These are phyloP conservation scores for Mortierella sp. DNA, from an alignment of 371 early-diverging fungal genomes.

Conservation along the genomic window DNA sequence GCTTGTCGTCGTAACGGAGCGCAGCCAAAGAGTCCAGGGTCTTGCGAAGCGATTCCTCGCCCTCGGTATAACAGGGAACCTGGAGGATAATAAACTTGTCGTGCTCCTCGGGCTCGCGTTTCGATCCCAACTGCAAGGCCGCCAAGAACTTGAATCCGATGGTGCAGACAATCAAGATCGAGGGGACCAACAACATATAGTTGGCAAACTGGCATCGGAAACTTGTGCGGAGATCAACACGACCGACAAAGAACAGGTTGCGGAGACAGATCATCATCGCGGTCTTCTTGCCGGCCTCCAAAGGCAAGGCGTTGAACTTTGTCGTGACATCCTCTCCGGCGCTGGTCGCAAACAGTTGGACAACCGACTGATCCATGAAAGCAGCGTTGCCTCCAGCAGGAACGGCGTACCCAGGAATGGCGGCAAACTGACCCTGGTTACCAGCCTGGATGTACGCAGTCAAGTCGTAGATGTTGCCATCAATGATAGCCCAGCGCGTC, in stretches of 20 bases:
- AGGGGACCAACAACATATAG: conserved; percentile 86
- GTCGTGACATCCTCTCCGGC: conserved; percentile 78
- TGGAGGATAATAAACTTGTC: conserved; percentile 89
- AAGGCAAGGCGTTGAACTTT: conserved; percentile 66
- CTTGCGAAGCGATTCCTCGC: conserved; percentile 93
- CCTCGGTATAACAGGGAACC: conserved; percentile 95
- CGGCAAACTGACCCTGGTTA: conserved; percentile 48
- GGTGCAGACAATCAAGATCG: conserved; percentile 85
- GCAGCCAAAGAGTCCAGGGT: conserved; percentile 97
- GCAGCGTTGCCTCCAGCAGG: conserved; percentile 61
- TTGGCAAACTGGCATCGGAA: conserved; percentile 90
- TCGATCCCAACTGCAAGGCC: conserved; percentile 87
- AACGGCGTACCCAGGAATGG: conserved; percentile 27
- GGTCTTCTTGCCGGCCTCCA: conserved; percentile 19
- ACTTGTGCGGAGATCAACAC: conserved; percentile 87
- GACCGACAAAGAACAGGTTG: conserved; percentile 90
- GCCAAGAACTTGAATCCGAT: conserved; percentile 94
- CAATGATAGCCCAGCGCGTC: conserved; percentile 75
- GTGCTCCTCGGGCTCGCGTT: conserved; percentile 85
- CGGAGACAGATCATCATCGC: conserved; percentile 79
- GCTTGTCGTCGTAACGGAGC: conserved; percentile 93
- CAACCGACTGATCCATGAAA: conserved; percentile 68
- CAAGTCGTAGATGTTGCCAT: conserved; percentile 84
- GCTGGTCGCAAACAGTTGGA: conserved; percentile 75
- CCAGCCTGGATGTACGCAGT: conserved; percentile 71